Evolutionary conservation across 495 filamentous ascomycete genomes (phyloP), one percentile per base, ranked within the genome.

Genomic region (Penicillium angulare): DNA sequence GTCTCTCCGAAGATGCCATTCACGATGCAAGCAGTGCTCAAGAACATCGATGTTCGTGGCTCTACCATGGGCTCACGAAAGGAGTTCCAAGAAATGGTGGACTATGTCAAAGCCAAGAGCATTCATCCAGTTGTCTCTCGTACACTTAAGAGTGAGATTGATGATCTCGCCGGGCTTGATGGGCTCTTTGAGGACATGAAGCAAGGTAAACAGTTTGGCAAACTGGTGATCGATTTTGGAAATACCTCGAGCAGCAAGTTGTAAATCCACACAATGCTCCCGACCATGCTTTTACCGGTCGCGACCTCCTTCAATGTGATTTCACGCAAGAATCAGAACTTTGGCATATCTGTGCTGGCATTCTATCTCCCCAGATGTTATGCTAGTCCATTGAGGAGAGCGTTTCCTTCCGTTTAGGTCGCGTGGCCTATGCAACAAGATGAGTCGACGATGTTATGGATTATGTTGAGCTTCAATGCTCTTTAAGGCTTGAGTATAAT

Each of bases 61-160:
- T 80, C 75, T 10, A 91, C 86, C 2, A 90, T 91, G 86, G 88
- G 88, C 10, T 87, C 83, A 17, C 80, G 83, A 36, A 79, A 73
- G 56, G 88, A 92, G 66, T 91, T 91, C 58, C 64, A 68, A 31
- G 86, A 88, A 3, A 91, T 92, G 88, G 74, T 90, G 1, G 79
- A 80, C 27, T 90, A 88, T 71, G 85, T 91, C 31, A 72, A 74
- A 3, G 57, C 78, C 17, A 72, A 87, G 42, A 73, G 79, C 59
- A 84, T 91, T 40, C 67, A 66, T 9, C 87, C 87, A 0, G 78
- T 91, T 1, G 75, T 92, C 7, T 79, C 75, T 38, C 70, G 78
- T 43, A 78, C 84, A 2, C 76, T 85, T 12, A 76, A 78, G 46
- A 64, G 60, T 1, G 84, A 85, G 0, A 66, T 92, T 53, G 80